Evolutionary conservation across 2,329 filamentous ascomycete genomes (phyloP).

Genomic region (Fragosphaeria purpurea): DNA sequence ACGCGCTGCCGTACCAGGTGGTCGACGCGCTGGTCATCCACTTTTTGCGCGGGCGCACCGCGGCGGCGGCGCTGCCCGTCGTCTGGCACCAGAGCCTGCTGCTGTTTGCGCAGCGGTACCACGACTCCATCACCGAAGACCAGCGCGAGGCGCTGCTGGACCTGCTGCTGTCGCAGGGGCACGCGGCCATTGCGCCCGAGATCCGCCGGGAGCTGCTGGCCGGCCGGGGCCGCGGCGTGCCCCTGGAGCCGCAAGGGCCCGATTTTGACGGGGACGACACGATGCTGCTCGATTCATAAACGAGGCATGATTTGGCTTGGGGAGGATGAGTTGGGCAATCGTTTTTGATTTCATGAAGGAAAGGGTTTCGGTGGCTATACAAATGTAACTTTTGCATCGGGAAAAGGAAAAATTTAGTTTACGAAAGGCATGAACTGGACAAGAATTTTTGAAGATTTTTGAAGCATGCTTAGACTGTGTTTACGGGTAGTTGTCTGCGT

Average conservation of each 20-base stretch:
- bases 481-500: no score
- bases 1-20: constrained; percentile 88
- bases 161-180: constrained; percentile 72
- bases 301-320: background rate
- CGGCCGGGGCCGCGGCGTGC: constrained; percentile 73
- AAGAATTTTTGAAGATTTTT: no score
- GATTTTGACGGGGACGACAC: constrained; percentile 74
- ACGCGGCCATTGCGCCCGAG: constrained; percentile 82
- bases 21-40: constrained; percentile 94
- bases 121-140: constrained; percentile 88
- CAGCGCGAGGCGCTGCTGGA: constrained; percentile 84
- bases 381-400: no score
- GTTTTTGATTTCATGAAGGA: constrained; percentile 1
- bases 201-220: constrained; percentile 81
- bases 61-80: constrained; percentile 52
- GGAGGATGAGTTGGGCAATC: background rate
- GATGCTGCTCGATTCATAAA: constrained; percentile 59
- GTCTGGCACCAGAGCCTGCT: constrained; percentile 94
- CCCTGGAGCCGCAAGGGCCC: constrained; percentile 47
- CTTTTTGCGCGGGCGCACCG: constrained; percentile 46
- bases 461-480: no score
- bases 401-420: no score
- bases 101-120: constrained; percentile 86
- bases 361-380: background rate
- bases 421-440: no score